A percentile compares a stretch with the other conserved stretches of the same genome.
phyloP scores from a whole-genome alignment of 1,284 basidiomycete species.

The Moesziomyces sp. region DNA sequence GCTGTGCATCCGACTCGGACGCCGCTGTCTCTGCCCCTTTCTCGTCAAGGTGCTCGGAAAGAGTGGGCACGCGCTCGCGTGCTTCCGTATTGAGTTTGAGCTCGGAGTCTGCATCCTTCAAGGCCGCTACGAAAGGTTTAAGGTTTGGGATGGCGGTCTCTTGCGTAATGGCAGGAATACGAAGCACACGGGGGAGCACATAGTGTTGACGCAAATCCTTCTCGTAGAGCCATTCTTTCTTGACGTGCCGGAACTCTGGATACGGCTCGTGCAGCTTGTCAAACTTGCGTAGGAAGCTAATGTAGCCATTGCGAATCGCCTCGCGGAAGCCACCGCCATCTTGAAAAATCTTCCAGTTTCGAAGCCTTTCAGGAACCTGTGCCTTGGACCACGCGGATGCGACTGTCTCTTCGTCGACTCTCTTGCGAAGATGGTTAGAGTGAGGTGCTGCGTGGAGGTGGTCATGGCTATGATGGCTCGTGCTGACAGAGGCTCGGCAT shows the following conservation, averaged over 20 bases:
- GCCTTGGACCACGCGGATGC: conserved; percentile 5
- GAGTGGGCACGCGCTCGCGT: conserved; percentile 2
- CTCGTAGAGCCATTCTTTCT: conserved; percentile 30
- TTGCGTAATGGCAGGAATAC: conserved; percentile 28
- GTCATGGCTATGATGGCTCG: not conserved
- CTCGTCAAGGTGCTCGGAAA: conserved; percentile 3
- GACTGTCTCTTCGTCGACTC: not conserved
- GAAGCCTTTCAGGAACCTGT: conserved; percentile 20
- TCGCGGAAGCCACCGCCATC: conserved; percentile 25
- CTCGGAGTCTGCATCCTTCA: conserved; percentile 12
- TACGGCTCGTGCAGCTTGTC: conserved; percentile 26
- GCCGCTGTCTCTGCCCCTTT: not conserved
- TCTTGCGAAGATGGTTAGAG: not conserved
- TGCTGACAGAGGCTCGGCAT: not conserved
- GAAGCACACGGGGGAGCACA: conserved; percentile 27
- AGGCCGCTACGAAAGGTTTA: conserved; percentile 2
- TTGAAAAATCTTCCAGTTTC: conserved; percentile 21
- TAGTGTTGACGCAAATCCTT: conserved; percentile 41
- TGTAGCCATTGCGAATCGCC: conserved; percentile 18
- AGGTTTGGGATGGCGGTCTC: conserved; percentile 15
- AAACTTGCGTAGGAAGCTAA: not conserved
- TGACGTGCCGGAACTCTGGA: conserved; percentile 2
- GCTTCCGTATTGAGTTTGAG: conserved; percentile 6
- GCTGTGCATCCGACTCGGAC: not conserved
- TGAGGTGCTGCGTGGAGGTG: not conserved